These are phyloP conservation scores for Pestalotiopsis sp. DNA, from an alignment of 2,329 filamentous ascomycete genomes.

Conservation along the genomic window DNA sequence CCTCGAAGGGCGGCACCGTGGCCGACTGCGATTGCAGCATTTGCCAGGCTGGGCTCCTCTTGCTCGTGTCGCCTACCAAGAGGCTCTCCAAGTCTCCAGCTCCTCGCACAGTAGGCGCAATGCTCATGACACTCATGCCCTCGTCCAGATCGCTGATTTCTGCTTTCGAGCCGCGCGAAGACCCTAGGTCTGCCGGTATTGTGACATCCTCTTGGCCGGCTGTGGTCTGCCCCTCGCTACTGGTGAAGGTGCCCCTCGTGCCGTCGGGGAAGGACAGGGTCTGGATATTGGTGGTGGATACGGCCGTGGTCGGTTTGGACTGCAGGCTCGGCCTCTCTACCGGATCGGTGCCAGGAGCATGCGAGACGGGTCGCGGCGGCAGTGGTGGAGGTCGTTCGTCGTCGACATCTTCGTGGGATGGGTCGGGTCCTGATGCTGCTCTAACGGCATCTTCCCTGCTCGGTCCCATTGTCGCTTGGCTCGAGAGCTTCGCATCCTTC, in stretches of 20 bases:
- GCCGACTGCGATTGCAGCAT: constrained; percentile 66
- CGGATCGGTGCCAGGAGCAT: constrained; percentile 15
- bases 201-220: constrained; percentile 33
- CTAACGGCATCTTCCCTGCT: constrained; percentile 32
- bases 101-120: constrained; percentile 63
- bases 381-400: constrained; percentile 57
- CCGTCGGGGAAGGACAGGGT: constrained; percentile 74
- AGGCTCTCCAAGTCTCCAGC: constrained; percentile 80
- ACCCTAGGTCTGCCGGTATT: constrained; percentile 23
- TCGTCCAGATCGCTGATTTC: constrained; percentile 59
- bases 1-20: constrained; percentile 63
- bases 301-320: constrained; percentile 78
- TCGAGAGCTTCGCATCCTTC: constrained; percentile 17
- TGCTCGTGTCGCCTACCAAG: constrained; percentile 70
- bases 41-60: constrained; percentile 70
- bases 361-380: constrained; percentile 49
- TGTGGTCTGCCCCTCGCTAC: constrained; percentile 36
- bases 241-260: constrained; percentile 64
- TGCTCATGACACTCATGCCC: constrained; percentile 67
- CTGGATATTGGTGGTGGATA: constrained; percentile 81
- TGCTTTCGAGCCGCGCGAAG: constrained; percentile 25
- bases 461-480: constrained; percentile 24
- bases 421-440: constrained; percentile 20
- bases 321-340: constrained; percentile 42
- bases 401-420: constrained; percentile 25